Percentiles rank a stretch among this genome's conserved stretches.
Conservation (phyloP, 805 yeast species). For the Zygosaccharomyces siamensis region DNA sequence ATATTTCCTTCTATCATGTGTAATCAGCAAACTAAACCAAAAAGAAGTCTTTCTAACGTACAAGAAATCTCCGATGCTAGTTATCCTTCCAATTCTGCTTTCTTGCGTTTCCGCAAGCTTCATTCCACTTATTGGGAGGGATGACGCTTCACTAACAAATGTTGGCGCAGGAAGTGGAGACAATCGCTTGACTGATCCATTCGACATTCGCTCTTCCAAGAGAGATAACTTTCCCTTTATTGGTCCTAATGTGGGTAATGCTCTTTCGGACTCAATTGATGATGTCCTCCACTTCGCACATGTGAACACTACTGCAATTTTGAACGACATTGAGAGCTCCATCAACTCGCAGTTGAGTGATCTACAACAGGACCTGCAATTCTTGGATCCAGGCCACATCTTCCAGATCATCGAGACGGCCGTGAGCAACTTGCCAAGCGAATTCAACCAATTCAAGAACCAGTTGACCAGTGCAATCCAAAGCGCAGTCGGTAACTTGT, state of each 20-base stretch:
- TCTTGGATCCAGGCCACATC: background rate
- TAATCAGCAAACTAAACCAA: background rate
- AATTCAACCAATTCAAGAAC: background rate
- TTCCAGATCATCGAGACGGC: background rate
- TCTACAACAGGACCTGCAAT: background rate
- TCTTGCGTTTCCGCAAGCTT: background rate
- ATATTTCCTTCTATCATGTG: background rate
- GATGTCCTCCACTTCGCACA: background rate
- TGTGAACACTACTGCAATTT: background rate
- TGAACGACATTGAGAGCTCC: background rate
- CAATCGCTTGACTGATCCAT: background rate
- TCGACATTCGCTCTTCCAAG: background rate
- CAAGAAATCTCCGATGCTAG: background rate
- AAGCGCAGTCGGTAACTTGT: background rate
- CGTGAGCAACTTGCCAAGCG: background rate
- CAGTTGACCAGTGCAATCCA: background rate
- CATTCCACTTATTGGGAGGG: background rate
- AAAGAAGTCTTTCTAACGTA: background rate
- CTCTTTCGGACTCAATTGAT: background rate
- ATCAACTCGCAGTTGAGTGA: background rate
- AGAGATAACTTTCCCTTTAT: no score
- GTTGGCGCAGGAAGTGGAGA: no score
- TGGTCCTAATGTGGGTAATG: no score
- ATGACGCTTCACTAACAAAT: background rate
- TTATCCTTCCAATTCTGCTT: background rate